Evolutionary conservation across 208 protist genomes (phyloP).

Genomic region (Acanthamoeba lenticulata): DNA sequence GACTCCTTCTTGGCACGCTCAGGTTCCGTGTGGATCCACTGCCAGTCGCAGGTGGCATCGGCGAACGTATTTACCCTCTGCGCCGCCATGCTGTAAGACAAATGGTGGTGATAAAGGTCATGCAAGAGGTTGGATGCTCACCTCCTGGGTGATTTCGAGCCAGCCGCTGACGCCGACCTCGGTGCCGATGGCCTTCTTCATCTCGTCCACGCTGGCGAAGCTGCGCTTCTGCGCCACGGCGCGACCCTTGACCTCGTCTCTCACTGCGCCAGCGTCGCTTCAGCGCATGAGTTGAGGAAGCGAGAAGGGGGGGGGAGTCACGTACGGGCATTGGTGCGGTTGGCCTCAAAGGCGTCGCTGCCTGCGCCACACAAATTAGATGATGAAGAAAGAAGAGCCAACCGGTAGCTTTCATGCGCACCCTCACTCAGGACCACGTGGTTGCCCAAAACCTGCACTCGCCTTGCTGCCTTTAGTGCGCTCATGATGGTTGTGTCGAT

Average conservation of each 20-base stretch:
- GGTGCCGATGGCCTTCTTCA: constrained; percentile 72
- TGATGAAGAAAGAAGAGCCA: background rate
- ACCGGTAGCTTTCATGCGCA: background rate
- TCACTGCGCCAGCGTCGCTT: background rate
- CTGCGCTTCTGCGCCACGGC: background rate
- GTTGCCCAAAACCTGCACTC: background rate
- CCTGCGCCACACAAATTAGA: background rate
- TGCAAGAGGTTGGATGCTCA: background rate
- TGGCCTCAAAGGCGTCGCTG: background rate
- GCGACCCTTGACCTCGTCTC: background rate
- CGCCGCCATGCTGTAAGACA: background rate
- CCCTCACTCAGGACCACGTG: background rate
- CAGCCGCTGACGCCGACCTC: constrained; percentile 70
- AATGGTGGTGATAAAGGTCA: background rate
- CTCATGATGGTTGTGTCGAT: background rate
- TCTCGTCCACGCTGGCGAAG: constrained; percentile 67
- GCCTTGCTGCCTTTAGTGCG: background rate
- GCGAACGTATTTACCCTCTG: constrained; percentile 70
- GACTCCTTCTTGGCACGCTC: constrained; percentile 71
- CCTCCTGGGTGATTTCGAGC: background rate
- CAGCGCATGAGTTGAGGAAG: background rate
- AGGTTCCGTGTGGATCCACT: constrained; percentile 79
- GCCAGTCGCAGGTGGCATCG: constrained; percentile 69
- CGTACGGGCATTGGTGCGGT: background rate
- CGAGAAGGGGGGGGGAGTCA: background rate